Evolutionary conservation across 345 rosid species (phyloP).

Genomic region (Citrus mangshanensis): DNA sequence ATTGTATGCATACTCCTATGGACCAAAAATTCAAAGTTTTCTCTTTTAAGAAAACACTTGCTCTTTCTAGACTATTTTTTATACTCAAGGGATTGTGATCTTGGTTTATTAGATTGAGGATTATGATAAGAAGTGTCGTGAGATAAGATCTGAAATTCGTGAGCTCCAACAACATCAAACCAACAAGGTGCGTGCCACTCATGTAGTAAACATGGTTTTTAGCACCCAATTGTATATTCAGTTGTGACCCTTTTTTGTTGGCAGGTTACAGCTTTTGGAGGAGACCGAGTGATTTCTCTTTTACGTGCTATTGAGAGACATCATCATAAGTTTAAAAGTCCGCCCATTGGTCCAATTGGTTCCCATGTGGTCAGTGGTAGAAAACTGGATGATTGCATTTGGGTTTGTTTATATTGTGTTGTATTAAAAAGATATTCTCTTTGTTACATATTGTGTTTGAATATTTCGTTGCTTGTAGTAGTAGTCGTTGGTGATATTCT

Average conservation of each 20-base stretch:
- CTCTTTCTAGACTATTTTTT: slow-evolving; percentile 1
- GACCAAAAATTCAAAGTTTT: not conserved
- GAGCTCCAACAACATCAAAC: slow-evolving; percentile 56
- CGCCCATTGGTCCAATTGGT: slow-evolving; percentile 98
- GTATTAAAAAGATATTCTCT: not conserved
- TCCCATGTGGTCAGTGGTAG: slow-evolving; percentile 72
- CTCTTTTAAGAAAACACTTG: not conserved
- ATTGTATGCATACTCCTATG: not conserved
- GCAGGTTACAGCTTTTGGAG: slow-evolving; percentile 97
- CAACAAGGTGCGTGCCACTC: slow-evolving; percentile 59
- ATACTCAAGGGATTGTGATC: slow-evolving; percentile 9
- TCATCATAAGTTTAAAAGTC: slow-evolving; percentile 51
- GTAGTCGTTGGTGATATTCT: not conserved
- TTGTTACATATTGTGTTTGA: not conserved
- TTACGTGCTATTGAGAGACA: slow-evolving; percentile 69
- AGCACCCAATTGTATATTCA: slow-evolving; percentile 1
- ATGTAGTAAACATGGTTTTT: not conserved
- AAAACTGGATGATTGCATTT: not conserved
- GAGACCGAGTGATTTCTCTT: slow-evolving; percentile 73
- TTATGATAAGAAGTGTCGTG: slow-evolving; percentile 40
- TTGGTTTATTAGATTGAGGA: slow-evolving; percentile 49
- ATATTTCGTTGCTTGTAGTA: not conserved
- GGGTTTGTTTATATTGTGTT: not conserved
- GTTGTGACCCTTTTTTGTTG: slow-evolving; percentile 14
- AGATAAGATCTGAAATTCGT: slow-evolving; percentile 33